Evolutionary conservation across 805 yeast species (phyloP).

Genomic region (Sugiyamaella valdiviana): DNA sequence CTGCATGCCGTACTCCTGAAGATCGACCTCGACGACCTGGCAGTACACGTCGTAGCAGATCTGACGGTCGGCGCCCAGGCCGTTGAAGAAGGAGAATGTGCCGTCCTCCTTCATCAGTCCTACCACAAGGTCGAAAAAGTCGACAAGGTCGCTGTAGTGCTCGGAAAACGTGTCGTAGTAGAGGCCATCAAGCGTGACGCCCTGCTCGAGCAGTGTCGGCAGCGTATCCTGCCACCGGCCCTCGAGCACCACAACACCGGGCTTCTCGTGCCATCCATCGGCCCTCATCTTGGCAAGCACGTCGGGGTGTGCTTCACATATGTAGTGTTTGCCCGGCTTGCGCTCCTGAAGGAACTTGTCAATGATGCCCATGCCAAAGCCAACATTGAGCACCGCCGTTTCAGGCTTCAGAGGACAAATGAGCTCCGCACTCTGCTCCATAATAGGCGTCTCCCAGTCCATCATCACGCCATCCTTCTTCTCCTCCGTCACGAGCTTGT

Average conservation of each 20-base stretch:
- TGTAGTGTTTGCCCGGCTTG: conserved; percentile 67
- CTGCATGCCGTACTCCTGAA: conserved; percentile 68
- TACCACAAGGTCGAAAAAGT: conserved; percentile 71
- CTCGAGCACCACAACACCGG: conserved; percentile 64
- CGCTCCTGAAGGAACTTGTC: conserved; percentile 65
- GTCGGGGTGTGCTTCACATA: conserved; percentile 92
- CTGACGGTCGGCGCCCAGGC: conserved; percentile 74
- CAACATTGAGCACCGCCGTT: conserved; percentile 63
- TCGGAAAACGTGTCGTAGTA: conserved; percentile 93
- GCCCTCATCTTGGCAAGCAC: conserved; percentile 59
- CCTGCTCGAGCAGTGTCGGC: conserved; percentile 54
- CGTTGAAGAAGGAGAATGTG: conserved; percentile 85
- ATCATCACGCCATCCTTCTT: conserved; percentile 92
- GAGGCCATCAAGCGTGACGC: conserved; percentile 80
- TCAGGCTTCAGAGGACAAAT: conserved; percentile 44
- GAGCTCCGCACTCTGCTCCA: conserved; percentile 74
- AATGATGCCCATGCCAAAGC: conserved; percentile 96
- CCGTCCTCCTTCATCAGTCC: conserved; percentile 72
- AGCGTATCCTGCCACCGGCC: conserved; percentile 93
- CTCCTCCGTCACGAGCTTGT: conserved; percentile 64
- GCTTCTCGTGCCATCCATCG: conserved; percentile 80
- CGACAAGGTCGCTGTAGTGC: conserved; percentile 83
- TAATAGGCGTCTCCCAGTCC: conserved; percentile 87
- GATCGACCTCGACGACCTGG: conserved; percentile 71
- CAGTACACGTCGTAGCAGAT: conserved; percentile 79